These are phyloP conservation scores for Fimicolochytrium jonesii DNA, from an alignment of 192 early-diverging fungal species.

Conservation along the genomic window DNA sequence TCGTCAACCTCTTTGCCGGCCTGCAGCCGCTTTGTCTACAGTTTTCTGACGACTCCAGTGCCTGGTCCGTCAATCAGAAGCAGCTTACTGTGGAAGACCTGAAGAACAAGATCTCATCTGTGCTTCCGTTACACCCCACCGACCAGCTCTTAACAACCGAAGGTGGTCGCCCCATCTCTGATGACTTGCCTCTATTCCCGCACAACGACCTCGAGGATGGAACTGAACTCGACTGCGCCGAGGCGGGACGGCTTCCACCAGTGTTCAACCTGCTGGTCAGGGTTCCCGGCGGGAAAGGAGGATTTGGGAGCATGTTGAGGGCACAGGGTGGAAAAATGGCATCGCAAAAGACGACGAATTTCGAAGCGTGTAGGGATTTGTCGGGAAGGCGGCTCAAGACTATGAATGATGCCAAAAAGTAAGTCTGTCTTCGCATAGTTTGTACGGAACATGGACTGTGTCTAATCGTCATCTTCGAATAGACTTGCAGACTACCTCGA, in stretches of 20 bases:
- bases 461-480: background rate
- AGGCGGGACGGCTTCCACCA: too few relatives aligned
- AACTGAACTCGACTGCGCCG: too few relatives aligned
- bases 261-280: constrained; percentile 48
- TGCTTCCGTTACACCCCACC: background rate
- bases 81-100: too few relatives aligned
- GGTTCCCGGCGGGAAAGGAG: constrained; percentile 86
- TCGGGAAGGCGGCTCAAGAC: constrained; percentile 83
- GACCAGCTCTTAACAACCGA: constrained; percentile 1
- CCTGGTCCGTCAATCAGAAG: too few relatives aligned
- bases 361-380: constrained; percentile 91
- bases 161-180: constrained; percentile 15
- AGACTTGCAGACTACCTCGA: constrained; percentile 68
- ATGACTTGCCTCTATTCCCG: too few relatives aligned
- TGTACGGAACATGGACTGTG: background rate
- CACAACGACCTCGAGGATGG: too few relatives aligned
- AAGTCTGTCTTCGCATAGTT: too few relatives aligned
- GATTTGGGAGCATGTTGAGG: constrained; percentile 92
- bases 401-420: constrained; percentile 85
- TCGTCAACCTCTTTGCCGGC: constrained; percentile 21
- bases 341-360: constrained; percentile 84
- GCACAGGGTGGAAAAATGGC: constrained; percentile 89
- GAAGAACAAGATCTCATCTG: background rate
- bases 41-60: background rate
- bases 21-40: constrained; percentile 20